Evolutionary conservation across 2,329 filamentous ascomycete genomes (phyloP).

Genomic region (Stagonosporopsis chrysanthemi): DNA sequence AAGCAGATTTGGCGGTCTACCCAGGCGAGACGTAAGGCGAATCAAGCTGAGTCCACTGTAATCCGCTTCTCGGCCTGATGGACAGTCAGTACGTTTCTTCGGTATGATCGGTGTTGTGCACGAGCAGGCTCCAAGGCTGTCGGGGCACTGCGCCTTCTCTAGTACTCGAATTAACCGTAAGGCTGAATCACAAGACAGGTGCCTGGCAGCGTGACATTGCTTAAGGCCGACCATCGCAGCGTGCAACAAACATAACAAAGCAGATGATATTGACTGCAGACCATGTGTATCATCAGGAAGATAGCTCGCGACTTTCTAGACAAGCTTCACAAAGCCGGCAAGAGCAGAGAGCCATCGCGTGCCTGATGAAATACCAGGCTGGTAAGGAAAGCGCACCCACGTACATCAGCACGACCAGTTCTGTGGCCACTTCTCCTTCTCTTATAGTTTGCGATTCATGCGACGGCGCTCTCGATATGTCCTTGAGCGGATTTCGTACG

Average conservation of each 20-base stretch:
- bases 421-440: slow-evolving; percentile 24
- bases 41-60: slow-evolving; percentile 28
- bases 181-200: slow-evolving; percentile 36
- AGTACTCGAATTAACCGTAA: slow-evolving; percentile 15
- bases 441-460: slow-evolving; percentile 21
- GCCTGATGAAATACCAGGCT: slow-evolving; percentile 27
- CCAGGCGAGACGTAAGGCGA: slow-evolving; percentile 29
- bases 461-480: slow-evolving; percentile 29
- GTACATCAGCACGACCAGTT: slow-evolving; percentile 44
- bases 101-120: neutral
- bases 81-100: slow-evolving; percentile 29
- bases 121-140: neutral
- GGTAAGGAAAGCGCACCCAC: slow-evolving; percentile 38
- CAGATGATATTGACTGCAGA: neutral
- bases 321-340: neutral
- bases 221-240: neutral
- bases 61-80: slow-evolving; percentile 35
- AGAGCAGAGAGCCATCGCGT: slow-evolving; percentile 18
- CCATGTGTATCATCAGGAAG: neutral
- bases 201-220: slow-evolving; percentile 30
- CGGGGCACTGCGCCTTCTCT: slow-evolving; percentile 10
- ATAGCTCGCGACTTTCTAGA: neutral
- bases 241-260: neutral
- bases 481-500: neutral
- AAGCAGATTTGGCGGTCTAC: slow-evolving; percentile 12